Evolutionary conservation across 176 grass and related monocot species (phyloP), one percentile per base, ranked within the genome.

Genomic region (Aegilops sharonensis): DNA sequence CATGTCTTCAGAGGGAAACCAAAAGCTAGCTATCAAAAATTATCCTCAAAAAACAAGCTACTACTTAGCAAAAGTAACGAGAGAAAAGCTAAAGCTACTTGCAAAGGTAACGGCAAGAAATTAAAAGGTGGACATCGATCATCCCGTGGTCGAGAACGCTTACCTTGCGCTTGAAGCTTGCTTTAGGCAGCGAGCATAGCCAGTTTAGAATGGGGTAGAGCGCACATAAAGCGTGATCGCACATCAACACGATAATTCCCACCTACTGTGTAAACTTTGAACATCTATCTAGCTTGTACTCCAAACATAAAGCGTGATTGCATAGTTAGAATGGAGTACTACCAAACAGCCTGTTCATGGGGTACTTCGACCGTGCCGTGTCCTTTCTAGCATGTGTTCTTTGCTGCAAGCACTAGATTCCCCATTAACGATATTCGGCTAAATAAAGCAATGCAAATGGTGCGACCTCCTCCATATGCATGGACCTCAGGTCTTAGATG

Each of bases 161-260:
- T 73, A 59, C 34, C 81, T 83, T 61, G 68, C 4, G 5, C 71
- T 3, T 83, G 35, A 83, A 73, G 81, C 52, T 83, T 81, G 34
- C 52, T 61, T 30, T 18, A 40, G 21, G 66, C 52, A n/a, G 37
- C 36, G 66, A 40, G 36, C 15, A 18, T 54, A 21, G 8, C 7
- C 56, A 59, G 18, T 59, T 59, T 83, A 37, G 65, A 35, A 7
- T 68, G 31, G 67, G 48, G 48, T 27, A 60, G 67, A 72, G 15
- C 34, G 23, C 66, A 59, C 66, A 59, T 59, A n/a, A 59, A 60
- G 36, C 13, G 2, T 50, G 42, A 18, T 9, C 3, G 9, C 42
- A 18, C 43, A 50, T 50, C 25, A 18, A 50, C 13, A 50, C 45
- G 47, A 75, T 17, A 4, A 50, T 50, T 50, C 42, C 43, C 14